phyloP scores from a whole-genome alignment of 2,329 filamentous ascomycete species.

The Colletotrichum chlorophyti region DNA sequence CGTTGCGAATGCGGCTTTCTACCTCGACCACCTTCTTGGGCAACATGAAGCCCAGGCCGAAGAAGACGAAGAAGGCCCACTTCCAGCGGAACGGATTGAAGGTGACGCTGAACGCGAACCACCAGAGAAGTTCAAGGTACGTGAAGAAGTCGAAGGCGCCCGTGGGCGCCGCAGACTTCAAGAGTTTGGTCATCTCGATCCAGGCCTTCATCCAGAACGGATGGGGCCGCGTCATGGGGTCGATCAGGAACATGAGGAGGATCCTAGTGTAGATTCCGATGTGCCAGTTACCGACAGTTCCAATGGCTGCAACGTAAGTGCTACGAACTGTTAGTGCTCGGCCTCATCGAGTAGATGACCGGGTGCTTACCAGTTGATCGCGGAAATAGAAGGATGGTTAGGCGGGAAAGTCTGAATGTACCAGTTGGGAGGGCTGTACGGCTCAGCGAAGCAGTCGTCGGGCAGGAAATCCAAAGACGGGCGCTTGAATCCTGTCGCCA shows the following conservation, averaged over 20 bases:
- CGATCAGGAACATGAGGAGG: constrained; percentile 83
- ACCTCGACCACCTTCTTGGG: constrained; percentile 70
- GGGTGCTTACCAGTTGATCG: constrained; percentile 68
- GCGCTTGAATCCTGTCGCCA: constrained; percentile 83
- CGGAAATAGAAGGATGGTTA: constrained; percentile 73
- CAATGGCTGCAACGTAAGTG: constrained; percentile 82
- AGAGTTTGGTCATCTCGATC: constrained; percentile 81
- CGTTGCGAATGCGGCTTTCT: constrained; percentile 68
- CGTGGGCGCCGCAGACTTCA: constrained; percentile 75
- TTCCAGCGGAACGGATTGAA: constrained; percentile 92
- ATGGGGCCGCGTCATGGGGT: constrained; percentile 76
- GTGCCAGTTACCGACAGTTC: constrained; percentile 85
- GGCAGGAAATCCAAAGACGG: constrained; percentile 79
- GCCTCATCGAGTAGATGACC: not conserved
- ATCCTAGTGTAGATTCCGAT: constrained; percentile 90
- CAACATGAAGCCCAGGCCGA: constrained; percentile 72
- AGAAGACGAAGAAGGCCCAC: constrained; percentile 85
- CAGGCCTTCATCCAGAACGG: constrained; percentile 81
- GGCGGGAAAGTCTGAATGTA: constrained; percentile 89
- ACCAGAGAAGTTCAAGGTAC: constrained; percentile 83
- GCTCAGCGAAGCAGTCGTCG: constrained; percentile 72
- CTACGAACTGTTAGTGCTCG: constrained; percentile 42
- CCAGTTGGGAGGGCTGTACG: constrained; percentile 84
- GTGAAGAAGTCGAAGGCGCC: constrained; percentile 90
- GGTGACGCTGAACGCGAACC: constrained; percentile 80